phyloP scores from a whole-genome alignment of 257 asterid genomes.

The Scutellaria minor region DNA sequence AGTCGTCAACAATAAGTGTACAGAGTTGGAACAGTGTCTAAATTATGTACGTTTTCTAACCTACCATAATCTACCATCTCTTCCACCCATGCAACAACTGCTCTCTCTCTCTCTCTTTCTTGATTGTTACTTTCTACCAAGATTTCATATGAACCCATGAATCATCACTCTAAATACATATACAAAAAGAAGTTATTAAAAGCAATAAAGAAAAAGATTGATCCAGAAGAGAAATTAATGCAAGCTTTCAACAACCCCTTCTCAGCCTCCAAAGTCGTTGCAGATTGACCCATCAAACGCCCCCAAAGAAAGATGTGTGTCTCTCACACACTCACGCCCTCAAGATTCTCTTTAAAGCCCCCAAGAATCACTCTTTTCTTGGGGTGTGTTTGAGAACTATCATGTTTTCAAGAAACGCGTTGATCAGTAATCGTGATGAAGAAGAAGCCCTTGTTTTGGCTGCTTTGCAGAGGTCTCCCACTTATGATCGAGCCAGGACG shows the following conservation, averaged over 20 bases:
- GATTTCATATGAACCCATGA: constrained; percentile 4
- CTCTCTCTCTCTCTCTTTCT: not conserved
- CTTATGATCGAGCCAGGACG: constrained; percentile 61
- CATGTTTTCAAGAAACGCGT: constrained; percentile 45
- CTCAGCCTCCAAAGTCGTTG: constrained; percentile 63
- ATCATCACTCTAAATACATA: constrained; percentile 2
- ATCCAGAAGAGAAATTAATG: constrained; percentile 35
- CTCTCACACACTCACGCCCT: constrained; percentile 23
- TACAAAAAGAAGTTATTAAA: not conserved
- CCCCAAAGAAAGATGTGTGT: constrained; percentile 26
- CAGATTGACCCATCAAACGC: constrained; percentile 49
- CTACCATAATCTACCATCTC: constrained; percentile 38
- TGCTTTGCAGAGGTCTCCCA: constrained; percentile 74
- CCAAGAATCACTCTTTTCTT: not conserved
- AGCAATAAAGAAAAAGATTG: not conserved
- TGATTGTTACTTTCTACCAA: constrained; percentile 27
- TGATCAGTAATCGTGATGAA: constrained; percentile 41
- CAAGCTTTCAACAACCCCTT: constrained; percentile 46
- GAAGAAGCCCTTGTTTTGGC: constrained; percentile 70
- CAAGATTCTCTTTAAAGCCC: constrained; percentile 42
- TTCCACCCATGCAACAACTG: constrained; percentile 25
- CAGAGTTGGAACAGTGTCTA: constrained; percentile 8
- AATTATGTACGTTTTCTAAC: constrained; percentile 36
- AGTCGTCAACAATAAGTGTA: constrained; percentile 46
- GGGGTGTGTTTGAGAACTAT: constrained; percentile 36